phyloP scores from a whole-genome alignment of 768 basidiomycete species.

The Mycena sanguinolenta region DNA sequence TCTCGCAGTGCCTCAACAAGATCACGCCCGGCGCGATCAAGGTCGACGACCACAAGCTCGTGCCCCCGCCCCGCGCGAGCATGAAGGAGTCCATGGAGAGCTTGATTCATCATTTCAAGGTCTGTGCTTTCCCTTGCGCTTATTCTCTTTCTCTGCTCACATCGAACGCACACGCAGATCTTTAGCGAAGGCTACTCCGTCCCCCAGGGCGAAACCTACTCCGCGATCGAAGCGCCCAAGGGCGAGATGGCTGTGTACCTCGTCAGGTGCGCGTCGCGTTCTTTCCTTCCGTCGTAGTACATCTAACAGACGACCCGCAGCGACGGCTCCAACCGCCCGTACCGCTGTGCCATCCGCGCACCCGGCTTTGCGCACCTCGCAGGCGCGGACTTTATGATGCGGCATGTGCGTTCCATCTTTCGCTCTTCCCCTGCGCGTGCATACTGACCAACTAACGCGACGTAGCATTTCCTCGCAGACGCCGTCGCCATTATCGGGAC shows the following conservation, averaged over 20 bases:
- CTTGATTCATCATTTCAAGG: constrained; percentile 99
- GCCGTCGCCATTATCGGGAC: constrained; percentile 98
- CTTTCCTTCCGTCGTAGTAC: no score
- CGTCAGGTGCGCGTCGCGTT: constrained; percentile 74
- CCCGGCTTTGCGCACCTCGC: constrained; percentile 97
- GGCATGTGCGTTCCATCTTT: constrained; percentile 71
- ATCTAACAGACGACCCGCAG: constrained; percentile 50
- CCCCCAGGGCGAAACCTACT: constrained; percentile 96
- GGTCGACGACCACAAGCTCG: constrained; percentile 97
- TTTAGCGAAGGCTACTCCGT: constrained; percentile 98
- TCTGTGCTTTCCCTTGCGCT: constrained; percentile 33
- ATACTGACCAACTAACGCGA: no score
- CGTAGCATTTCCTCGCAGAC: constrained; percentile 91
- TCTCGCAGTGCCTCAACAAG: constrained; percentile 95
- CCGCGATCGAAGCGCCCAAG: constrained; percentile 98
- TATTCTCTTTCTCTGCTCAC: not conserved
- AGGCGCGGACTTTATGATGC: constrained; percentile 98
- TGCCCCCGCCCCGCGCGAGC: constrained; percentile 93
- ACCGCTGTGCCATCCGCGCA: constrained; percentile 96
- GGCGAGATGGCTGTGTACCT: constrained; percentile 99
- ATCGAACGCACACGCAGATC: constrained; percentile 60
- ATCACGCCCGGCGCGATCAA: constrained; percentile 94
- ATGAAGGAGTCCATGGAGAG: constrained; percentile 99
- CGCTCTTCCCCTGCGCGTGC: not conserved
- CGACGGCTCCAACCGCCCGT: constrained; percentile 96